phyloP scores from a whole-genome alignment of 2,329 filamentous ascomycete genomes.

The Pseudocercospora crystallina region DNA sequence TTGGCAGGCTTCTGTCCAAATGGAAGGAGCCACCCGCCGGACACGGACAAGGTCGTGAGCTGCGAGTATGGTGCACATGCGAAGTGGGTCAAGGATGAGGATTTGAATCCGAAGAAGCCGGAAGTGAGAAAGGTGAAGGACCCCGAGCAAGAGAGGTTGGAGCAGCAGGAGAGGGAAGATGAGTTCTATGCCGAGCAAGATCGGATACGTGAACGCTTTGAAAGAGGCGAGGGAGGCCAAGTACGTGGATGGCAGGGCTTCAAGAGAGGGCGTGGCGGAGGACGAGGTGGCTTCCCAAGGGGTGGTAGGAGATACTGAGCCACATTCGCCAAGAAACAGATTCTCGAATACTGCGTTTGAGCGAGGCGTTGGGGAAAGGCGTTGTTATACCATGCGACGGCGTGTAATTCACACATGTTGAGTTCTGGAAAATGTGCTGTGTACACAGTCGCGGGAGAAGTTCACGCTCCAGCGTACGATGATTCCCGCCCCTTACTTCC shows the following conservation, averaged over 20 bases:
- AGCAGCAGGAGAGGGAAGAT: conserved; percentile 58
- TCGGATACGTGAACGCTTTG: conserved; percentile 41
- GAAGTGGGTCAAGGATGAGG: conserved; percentile 68
- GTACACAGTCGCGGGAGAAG: no score
- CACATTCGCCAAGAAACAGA: neutral
- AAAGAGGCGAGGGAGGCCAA: conserved; percentile 48
- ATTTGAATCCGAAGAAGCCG: conserved; percentile 56
- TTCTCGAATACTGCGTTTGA: conserved; percentile 6
- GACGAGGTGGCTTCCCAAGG: conserved; percentile 18
- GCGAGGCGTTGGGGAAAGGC: conserved; percentile 7
- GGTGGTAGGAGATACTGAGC: conserved; percentile 3
- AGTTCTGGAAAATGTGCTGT: no score
- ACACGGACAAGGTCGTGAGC: conserved; percentile 40
- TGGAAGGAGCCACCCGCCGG: conserved; percentile 47
- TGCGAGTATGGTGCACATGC: conserved; percentile 84
- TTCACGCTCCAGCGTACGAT: no score
- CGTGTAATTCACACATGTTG: no score
- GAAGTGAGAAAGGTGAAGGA: conserved; percentile 68
- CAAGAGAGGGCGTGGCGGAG: conserved; percentile 42
- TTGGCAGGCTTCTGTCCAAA: conserved; percentile 94
- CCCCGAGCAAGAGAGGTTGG: conserved; percentile 65
- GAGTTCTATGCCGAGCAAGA: conserved; percentile 56
- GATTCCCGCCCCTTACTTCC: no score
- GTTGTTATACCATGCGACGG: no score
- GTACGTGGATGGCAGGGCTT: conserved; percentile 50